Conservation (phyloP, 768 basidiomycete species). For the Dioszegia aurantiaca region DNA sequence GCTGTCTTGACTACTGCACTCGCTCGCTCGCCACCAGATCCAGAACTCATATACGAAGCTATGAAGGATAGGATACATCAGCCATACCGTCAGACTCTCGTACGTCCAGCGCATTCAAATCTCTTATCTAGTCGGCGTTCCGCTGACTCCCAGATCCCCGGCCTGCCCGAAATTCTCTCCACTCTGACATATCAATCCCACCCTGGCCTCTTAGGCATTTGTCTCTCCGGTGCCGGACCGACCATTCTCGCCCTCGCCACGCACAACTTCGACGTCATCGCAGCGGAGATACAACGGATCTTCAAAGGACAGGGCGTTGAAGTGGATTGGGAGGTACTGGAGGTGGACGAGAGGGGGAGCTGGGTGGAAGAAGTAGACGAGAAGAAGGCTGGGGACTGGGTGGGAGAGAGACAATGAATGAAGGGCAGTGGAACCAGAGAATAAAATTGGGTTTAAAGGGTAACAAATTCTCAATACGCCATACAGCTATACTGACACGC, state of each 20-base stretch:
- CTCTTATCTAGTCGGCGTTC: not conserved
- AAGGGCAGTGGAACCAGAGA: too few species aligned
- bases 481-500: not conserved
- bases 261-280: conserved; percentile 75
- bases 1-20: conserved; percentile 95
- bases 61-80: conserved; percentile 99
- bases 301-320: conserved; percentile 70
- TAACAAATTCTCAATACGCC: too few species aligned
- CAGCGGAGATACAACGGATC: conserved; percentile 71
- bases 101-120: conserved; percentile 55
- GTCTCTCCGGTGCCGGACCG: conserved; percentile 95
- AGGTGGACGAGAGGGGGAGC: conserved; percentile 58
- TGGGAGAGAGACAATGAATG: conserved; percentile 2
- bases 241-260: conserved; percentile 95
- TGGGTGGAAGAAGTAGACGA: conserved; percentile 45
- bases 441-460: too few species aligned
- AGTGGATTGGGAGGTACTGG: conserved; percentile 85
- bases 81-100: conserved; percentile 84
- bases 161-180: conserved; percentile 86
- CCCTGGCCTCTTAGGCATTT: conserved; percentile 93
- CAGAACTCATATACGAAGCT: conserved; percentile 95
- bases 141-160: conserved; percentile 72
- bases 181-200: conserved; percentile 82
- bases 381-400: conserved; percentile 2
- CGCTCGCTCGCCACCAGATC: conserved; percentile 82